Base-by-base conservation (phyloP, 345 rosid genomes). In the Aegle marmelos region DNA sequence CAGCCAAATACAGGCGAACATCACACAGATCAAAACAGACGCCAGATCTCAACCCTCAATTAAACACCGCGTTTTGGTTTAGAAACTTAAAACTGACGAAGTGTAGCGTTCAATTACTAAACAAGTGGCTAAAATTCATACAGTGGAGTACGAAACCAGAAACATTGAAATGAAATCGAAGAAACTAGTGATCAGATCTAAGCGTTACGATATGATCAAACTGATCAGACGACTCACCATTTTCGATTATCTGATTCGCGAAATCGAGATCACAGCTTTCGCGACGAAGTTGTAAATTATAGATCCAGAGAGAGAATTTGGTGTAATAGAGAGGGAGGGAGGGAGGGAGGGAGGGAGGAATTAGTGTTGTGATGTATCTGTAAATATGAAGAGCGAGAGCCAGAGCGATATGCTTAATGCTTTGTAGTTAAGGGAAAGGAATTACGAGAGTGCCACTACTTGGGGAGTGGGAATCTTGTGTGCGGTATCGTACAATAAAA, bases 31-130 rank as follows among this genome's bases (percentile, higher is more conserved):
- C 65, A 63, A 25, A 67, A 53, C 54, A 54, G 68, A 56, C 65
- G 36, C 37, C 73, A 76, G 79, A 67, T 76, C 79, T 67, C 65
- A 63, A 73, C 50, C 34, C n/a, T 73, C n/a, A 73, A 76, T 67
- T 76, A 39, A 63, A n/a, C 8, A 50, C 39, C 2, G 61, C 70
- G 54, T 56, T 67, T 34, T 27, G 53, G 21, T 27, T 24, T 36
- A 31, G 7, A 17, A 16, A 30, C 24, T 2, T 4, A 67, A 36
- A 24, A 66, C 17, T 41, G 10, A 11, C 68, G 28, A 72, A 57
- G 53, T 3, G 31, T 6, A 16, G 50, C 36, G 56, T 63, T 64
- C 31, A 75, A 75, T 50, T 63, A 50, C 2, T 4, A 27, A 54
- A 76, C 33, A 24, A n/a, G 24, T n/a, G 50, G 70, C 48, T 50